These are phyloP conservation scores for Asterionellopsis glacialis DNA, from an alignment of 108 stramenopile species.

Conservation along the genomic window DNA sequence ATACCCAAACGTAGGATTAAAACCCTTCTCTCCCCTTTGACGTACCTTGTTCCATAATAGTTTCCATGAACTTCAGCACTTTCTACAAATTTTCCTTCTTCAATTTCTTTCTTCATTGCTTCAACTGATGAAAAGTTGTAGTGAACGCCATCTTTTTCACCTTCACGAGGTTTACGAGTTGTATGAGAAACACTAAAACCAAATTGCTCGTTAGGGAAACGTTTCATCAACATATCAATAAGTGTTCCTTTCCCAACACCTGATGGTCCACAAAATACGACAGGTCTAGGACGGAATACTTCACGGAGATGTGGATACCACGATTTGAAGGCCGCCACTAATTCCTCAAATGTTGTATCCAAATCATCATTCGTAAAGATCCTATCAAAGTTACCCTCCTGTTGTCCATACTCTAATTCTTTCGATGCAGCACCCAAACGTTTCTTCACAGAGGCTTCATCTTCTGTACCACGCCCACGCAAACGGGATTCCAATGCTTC, in stretches of 20 bases:
- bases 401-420: slow-evolving; percentile 71
- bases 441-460: slow-evolving; percentile 42
- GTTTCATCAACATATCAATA: slow-evolving; percentile 27
- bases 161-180: slow-evolving; percentile 80
- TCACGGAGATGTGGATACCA: slow-evolving; percentile 8
- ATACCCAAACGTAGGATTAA: too few relatives aligned
- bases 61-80: slow-evolving; percentile 95
- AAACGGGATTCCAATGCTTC: slow-evolving; percentile 61
- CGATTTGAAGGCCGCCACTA: neutral
- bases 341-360: neutral
- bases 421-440: slow-evolving; percentile 54
- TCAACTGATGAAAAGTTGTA: slow-evolving; percentile 82
- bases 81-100: slow-evolving; percentile 74
- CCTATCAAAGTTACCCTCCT: slow-evolving; percentile 55
- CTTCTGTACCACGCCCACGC: slow-evolving; percentile 65
- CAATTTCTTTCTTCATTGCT: too few relatives aligned
- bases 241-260: slow-evolving; percentile 64
- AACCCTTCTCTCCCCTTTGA: too few relatives aligned
- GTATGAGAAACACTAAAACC: slow-evolving; percentile 87
- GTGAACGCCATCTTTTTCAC: slow-evolving; percentile 83
- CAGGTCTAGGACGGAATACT: too few relatives aligned
- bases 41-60: slow-evolving; percentile 92
- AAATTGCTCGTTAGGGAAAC: slow-evolving; percentile 23
- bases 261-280: slow-evolving; percentile 37
- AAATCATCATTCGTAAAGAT: slow-evolving; percentile 6